Percentiles rank a stretch among this genome's conserved stretches.
phyloP scores from a whole-genome alignment of 2,329 filamentous ascomycete species.

The Ploettnerulaceae sp. region DNA sequence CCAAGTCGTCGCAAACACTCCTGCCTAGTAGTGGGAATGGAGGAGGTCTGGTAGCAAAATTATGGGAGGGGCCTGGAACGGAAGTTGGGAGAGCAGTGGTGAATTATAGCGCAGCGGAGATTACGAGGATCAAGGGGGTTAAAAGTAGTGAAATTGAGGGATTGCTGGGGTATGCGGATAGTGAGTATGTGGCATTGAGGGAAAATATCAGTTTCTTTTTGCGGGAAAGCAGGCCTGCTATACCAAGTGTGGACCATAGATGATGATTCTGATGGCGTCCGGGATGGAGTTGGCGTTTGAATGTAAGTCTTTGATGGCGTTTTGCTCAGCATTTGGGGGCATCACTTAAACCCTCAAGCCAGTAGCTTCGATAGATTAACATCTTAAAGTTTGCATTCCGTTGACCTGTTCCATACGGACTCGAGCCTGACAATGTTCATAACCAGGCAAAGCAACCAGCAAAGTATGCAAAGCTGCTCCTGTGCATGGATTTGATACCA shows the following conservation, averaged over 20 bases:
- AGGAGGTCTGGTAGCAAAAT: conserved; percentile 37
- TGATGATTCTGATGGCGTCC: not conserved
- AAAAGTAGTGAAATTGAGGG: conserved; percentile 76
- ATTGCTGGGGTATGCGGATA: conserved; percentile 85
- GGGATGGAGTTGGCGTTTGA: not conserved
- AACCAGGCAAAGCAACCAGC: not conserved
- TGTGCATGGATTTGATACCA: not conserved
- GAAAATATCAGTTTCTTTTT: conserved; percentile 73
- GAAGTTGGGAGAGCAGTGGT: conserved; percentile 88
- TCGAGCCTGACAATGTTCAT: not conserved
- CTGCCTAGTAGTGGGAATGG: not conserved
- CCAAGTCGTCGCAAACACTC: not conserved
- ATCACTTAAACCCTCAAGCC: too few relatives aligned
- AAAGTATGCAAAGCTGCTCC: not conserved
- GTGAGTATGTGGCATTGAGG: conserved; percentile 84
- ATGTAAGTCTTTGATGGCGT: not conserved
- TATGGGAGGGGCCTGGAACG: conserved; percentile 47
- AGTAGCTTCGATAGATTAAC: not conserved
- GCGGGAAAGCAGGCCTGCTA: conserved; percentile 30
- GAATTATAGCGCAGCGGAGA: conserved; percentile 86
- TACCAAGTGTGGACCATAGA: conserved; percentile 27
- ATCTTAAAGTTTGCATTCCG: not conserved
- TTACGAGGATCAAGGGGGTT: conserved; percentile 76
- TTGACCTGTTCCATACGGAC: not conserved
- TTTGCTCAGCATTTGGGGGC: too few relatives aligned